Evolutionary conservation across 1,139 yeast genomes (phyloP).

Genomic region (Lizanozyma gosingica): DNA sequence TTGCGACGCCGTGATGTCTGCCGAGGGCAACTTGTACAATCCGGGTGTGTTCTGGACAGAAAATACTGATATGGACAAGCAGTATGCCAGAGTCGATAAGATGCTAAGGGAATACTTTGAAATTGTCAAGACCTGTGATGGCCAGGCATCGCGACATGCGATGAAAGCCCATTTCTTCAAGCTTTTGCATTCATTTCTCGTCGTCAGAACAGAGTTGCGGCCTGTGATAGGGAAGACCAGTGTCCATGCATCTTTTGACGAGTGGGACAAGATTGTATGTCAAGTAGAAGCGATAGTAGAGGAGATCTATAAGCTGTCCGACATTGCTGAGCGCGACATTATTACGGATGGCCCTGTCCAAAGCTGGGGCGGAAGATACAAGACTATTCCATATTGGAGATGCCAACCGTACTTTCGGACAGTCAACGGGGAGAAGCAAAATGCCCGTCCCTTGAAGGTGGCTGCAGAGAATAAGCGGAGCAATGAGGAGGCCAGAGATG

Average conservation of each 20-base stretch:
- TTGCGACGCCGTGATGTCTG: constrained; percentile 95
- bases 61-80: constrained; percentile 46
- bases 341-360: constrained; percentile 47
- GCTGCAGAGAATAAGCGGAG: constrained; percentile 21
- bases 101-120: constrained; percentile 83
- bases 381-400: constrained; percentile 90
- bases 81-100: constrained; percentile 79
- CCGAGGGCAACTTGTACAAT: constrained; percentile 89
- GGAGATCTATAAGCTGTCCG: constrained; percentile 37
- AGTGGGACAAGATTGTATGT: constrained; percentile 62
- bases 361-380: constrained; percentile 75
- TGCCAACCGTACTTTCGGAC: constrained; percentile 92
- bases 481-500: not conserved
- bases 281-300: constrained; percentile 60
- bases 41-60: constrained; percentile 81
- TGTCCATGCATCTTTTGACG: constrained; percentile 39
- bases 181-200: constrained; percentile 68
- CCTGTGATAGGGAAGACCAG: constrained; percentile 55
- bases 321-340: constrained; percentile 39
- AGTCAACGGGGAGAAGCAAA: constrained; percentile 58
- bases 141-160: constrained; percentile 70
- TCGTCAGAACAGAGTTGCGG: constrained; percentile 68
- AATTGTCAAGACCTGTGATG: constrained; percentile 57
- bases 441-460: constrained; percentile 29
- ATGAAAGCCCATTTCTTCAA: constrained; percentile 94